Conservation (phyloP, 2,329 filamentous ascomycete genomes). For the Ophiosphaerella korrae region DNA sequence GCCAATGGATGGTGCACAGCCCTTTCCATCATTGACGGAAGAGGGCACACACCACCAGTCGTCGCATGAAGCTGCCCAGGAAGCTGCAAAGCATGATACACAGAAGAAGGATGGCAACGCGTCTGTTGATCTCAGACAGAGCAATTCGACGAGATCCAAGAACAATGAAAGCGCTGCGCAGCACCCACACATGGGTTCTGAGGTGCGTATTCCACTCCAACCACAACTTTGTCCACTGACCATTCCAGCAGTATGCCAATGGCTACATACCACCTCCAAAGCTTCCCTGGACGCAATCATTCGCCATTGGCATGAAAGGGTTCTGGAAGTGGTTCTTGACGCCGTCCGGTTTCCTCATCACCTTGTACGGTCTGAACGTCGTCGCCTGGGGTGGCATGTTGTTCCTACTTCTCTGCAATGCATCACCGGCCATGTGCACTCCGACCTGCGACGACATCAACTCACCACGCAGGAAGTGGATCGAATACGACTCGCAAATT, state of each 20-base stretch:
- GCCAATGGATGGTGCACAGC: conserved; percentile 21
- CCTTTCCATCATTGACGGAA: conserved; percentile 39
- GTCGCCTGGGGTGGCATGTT: conserved; percentile 92
- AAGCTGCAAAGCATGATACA: conserved; percentile 2
- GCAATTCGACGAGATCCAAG: conserved; percentile 25
- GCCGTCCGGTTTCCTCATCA: conserved; percentile 75
- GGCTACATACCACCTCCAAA: conserved; percentile 53
- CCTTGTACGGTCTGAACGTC: conserved; percentile 79
- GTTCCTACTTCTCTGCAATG: conserved; percentile 81
- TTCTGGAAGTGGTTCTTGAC: conserved; percentile 78
- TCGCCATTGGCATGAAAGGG: conserved; percentile 61
- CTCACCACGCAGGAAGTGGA: conserved; percentile 79
- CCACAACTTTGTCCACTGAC: conserved; percentile 7
- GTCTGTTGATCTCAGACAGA: conserved; percentile 18
- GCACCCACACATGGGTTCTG: conserved; percentile 17
- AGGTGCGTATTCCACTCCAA: conserved; percentile 17
- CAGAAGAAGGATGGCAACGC: conserved; percentile 14
- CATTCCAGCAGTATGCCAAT: conserved; percentile 37
- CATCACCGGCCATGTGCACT: conserved; percentile 72
- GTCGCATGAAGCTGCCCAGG: conserved; percentile 9
- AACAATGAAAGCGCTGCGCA: conserved; percentile 13
- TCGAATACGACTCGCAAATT: conserved; percentile 84
- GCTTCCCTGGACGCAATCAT: conserved; percentile 62
- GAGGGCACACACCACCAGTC: conserved; percentile 21
- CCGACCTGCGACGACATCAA: conserved; percentile 73